Evolutionary conservation across 1,284 basidiomycete genomes (phyloP), one percentile per base, ranked within the genome.

Genomic region (Ceratobasidium sp.): DNA sequence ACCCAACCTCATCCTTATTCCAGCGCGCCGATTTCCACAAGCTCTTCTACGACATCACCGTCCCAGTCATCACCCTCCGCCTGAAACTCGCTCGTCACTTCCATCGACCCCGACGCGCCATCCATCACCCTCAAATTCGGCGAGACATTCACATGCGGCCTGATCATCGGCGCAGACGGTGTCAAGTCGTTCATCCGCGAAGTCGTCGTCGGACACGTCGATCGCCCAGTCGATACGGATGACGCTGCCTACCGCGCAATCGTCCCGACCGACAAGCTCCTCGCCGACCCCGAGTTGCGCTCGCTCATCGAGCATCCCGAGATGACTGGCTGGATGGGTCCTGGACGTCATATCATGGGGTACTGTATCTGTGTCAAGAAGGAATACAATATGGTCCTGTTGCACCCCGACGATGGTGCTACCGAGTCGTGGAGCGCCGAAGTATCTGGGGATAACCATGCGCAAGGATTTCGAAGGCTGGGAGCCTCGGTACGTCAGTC

Each of bases 81-180:
- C 89, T 89, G 17, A 80, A 29, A 83, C 62, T 83, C 83, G 64
- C 83, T 83, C 65, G 87, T 89, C 22, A 81, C 84, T 4, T 79
- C 80, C 0, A 83, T 89, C 0, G 87, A 90, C 76, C 83, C 86
- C 15, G 78, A 79, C 6, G 77, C 80, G 52, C 82, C 83, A 0
- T 81, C 82, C 0, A 82, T 89, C 4, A 85, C 83, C 0, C 82
- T 87, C 52, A 79, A 83, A 32, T 82, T 80, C 52, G 89, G 87
- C 17, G 84, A 29, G 25, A 29, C 25, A 29, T 29, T 29, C 25
- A 29, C 25, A 79, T 86, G 85, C 0, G 88, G 90, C 79, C 79
- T 90, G 19, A 82, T 90, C 40, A 81, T 90, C 2, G 89, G 87
- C 15, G 89, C 89, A 1, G 89, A 90, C 80, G 89, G 89, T 17